These are phyloP conservation scores for Setaria italica DNA, from an alignment of 202 grass and related monocot genomes.

Conservation along the genomic window DNA sequence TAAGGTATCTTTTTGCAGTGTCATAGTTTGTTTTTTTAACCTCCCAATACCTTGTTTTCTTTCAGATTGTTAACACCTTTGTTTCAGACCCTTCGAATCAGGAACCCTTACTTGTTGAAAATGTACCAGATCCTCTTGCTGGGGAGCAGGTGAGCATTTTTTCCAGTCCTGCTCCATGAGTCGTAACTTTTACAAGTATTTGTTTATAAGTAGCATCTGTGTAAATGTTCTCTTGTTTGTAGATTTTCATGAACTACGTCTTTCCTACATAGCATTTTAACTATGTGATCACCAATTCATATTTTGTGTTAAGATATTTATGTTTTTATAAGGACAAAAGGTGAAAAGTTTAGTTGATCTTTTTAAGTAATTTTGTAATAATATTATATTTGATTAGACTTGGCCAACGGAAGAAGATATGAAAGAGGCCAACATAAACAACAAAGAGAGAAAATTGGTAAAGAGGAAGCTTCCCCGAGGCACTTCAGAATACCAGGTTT, in stretches of 20 bases:
- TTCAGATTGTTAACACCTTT: slow-evolving; percentile 79
- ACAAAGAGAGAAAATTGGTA: slow-evolving; percentile 68
- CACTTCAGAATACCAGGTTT: slow-evolving; percentile 96
- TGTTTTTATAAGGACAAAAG: slow-evolving; percentile 35
- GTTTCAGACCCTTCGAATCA: slow-evolving; percentile 76
- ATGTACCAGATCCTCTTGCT: slow-evolving; percentile 80
- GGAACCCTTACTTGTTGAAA: slow-evolving; percentile 84
- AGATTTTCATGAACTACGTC: slow-evolving; percentile 18
- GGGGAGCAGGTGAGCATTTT: slow-evolving; percentile 77
- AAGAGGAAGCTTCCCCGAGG: slow-evolving; percentile 86
- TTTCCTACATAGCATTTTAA: slow-evolving; percentile 8
- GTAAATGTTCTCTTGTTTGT: slow-evolving; percentile 5
- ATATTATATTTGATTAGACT: slow-evolving; percentile 69
- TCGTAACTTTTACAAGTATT: background rate
- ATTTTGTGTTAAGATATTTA: slow-evolving; percentile 27
- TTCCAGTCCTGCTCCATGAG: background rate
- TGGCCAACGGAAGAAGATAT: slow-evolving; percentile 96
- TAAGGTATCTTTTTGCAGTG: background rate
- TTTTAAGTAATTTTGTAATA: slow-evolving; percentile 30
- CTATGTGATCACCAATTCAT: slow-evolving; percentile 26
- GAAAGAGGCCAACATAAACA: slow-evolving; percentile 70
- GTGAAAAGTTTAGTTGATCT: slow-evolving; percentile 1
- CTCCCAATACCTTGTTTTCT: background rate
- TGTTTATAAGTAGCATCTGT: background rate
- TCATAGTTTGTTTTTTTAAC: slow-evolving; percentile 20